These are phyloP conservation scores for Xylaria sp. DNA, from an alignment of 2,329 filamentous ascomycete species.

Conservation along the genomic window DNA sequence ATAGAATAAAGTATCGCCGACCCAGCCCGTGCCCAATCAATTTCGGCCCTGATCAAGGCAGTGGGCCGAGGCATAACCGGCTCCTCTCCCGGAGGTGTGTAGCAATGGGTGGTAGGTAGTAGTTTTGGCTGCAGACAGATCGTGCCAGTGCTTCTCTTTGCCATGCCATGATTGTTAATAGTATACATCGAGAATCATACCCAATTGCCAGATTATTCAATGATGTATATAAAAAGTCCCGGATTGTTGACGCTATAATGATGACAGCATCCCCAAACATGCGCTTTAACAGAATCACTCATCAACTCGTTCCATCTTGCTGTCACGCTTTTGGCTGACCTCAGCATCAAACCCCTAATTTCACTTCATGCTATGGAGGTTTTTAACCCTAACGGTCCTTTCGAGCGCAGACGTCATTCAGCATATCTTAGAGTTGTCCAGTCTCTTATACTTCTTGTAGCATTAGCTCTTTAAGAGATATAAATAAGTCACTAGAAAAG, in stretches of 20 bases:
- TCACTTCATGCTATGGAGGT: neutral
- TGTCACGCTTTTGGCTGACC: conserved; percentile 21
- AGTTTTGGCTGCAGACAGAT: conserved; percentile 17
- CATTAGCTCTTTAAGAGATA: neutral
- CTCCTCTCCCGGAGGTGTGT: neutral
- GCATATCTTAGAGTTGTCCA: too few relatives aligned
- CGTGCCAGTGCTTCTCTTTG: neutral
- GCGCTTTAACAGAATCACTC: neutral
- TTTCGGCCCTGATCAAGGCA: conserved; percentile 18
- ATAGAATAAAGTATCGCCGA: conserved; percentile 5
- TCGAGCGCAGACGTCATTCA: neutral
- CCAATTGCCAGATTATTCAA: conserved; percentile 8
- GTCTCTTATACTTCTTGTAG: neutral
- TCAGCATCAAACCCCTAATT: conserved; percentile 24
- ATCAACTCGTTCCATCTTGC: conserved; percentile 1
- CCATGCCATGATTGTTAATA: conserved; percentile 14
- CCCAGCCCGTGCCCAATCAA: conserved; percentile 20
- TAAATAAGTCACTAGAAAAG: neutral
- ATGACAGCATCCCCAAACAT: neutral
- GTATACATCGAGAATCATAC: neutral
- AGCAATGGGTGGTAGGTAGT: conserved; percentile 9
- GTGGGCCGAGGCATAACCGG: conserved; percentile 29
- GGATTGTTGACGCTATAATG: neutral
- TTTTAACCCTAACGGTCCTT: neutral
- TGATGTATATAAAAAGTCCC: neutral